Evolutionary conservation across 129 eudicot species (phyloP), one percentile per base, ranked within the genome.

Genomic region (Artemisia tridentata): DNA sequence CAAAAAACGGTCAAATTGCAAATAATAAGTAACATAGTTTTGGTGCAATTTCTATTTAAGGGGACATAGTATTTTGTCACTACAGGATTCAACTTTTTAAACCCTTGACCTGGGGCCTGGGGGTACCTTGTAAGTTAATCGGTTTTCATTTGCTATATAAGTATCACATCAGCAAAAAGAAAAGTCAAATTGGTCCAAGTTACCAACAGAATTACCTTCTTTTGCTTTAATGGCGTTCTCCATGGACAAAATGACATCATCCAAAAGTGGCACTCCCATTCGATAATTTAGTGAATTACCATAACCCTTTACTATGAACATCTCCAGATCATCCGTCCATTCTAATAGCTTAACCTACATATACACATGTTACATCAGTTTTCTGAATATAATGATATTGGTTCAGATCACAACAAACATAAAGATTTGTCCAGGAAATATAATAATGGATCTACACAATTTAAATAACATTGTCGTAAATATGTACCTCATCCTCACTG

Each of bases 271-370:
- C 55, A 95, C 87, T 72, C 99, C 99, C 99, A 95, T 90, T 57
- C 88, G 93, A 75, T 95, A 95, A 78, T 95, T 95, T 55, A 95
- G 68, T 43, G 97, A 80, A 65, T 90, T 95, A 50, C 99, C 99
- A 66, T 95, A 95, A 68, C 97, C 99, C 83, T 95, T 95, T 48
- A 90, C 71, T 59, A 87, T 71, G 75, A 95, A 95, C 70, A 81
- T 75, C 90, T 95, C 99, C 75, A 95, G 60, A 72, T 95, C 99
- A 78, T 95, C 99, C 11, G 97, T 79, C 99, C 99, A 95, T 86
- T 95, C 99, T 84, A 95, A 80, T 72, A 86, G 76, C 27, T 72
- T 65, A 25, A 95, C 79, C 99, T 95, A 75, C 27, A 23, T 49
- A 80, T 67, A 23, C 61, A 68, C 41, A 79, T 54, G 68, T 27